These are phyloP conservation scores for Penicillium sp. DNA, from an alignment of 2,329 filamentous ascomycete genomes.

Conservation along the genomic window DNA sequence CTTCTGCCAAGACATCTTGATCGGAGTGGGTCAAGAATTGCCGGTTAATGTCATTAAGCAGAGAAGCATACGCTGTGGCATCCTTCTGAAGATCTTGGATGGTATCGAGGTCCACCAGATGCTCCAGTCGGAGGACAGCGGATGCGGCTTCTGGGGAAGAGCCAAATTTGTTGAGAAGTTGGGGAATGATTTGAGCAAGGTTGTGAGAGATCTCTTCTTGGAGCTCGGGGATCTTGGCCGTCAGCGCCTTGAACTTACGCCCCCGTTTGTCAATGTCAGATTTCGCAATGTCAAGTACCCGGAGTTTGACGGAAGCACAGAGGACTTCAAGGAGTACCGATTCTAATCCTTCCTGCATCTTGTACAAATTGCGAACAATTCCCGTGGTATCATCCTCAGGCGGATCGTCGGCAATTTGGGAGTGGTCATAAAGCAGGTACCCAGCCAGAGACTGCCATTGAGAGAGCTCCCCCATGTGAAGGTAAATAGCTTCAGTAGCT, in stretches of 20 bases:
- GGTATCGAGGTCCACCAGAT: slow-evolving; percentile 79
- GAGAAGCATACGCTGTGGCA: slow-evolving; percentile 71
- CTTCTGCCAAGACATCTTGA: slow-evolving; percentile 79
- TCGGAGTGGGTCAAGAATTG: slow-evolving; percentile 94
- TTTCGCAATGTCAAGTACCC: slow-evolving; percentile 66
- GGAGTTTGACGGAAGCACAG: slow-evolving; percentile 75
- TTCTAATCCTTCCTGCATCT: slow-evolving; percentile 74
- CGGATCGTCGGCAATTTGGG: slow-evolving; percentile 56
- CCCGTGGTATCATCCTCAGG: slow-evolving; percentile 60
- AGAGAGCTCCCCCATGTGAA: slow-evolving; percentile 74
- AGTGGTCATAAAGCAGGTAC: slow-evolving; percentile 91
- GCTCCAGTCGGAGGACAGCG: slow-evolving; percentile 79
- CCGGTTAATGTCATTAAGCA: slow-evolving; percentile 88
- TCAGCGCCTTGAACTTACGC: slow-evolving; percentile 59
- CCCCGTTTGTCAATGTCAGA: slow-evolving; percentile 55
- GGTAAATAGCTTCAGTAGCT: slow-evolving; percentile 81
- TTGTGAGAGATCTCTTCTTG: slow-evolving; percentile 77
- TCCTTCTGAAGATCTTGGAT: slow-evolving; percentile 89
- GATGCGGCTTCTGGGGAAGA: slow-evolving; percentile 84
- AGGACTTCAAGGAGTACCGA: slow-evolving; percentile 83
- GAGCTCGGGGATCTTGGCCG: slow-evolving; percentile 63
- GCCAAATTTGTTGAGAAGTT: slow-evolving; percentile 87
- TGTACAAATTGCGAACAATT: slow-evolving; percentile 69
- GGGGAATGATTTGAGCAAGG: slow-evolving; percentile 76
- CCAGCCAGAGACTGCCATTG: slow-evolving; percentile 88